Percentiles rank a stretch among this genome's conserved stretches.
These are phyloP conservation scores for Axilococcus clingmanii DNA, from an alignment of 139 green algal species.

Conservation along the genomic window DNA sequence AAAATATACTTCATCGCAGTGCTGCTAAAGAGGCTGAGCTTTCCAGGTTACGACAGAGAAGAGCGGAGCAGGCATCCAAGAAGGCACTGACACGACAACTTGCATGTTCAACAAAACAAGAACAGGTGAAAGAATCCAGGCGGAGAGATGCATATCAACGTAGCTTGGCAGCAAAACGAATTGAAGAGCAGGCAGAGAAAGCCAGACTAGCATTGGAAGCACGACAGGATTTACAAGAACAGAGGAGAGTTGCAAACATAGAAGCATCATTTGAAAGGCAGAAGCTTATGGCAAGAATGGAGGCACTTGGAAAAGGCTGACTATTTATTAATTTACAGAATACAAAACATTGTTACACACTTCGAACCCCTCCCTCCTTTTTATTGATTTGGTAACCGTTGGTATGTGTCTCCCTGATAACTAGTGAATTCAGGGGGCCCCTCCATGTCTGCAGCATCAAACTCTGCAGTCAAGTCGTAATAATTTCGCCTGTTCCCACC, in stretches of 20 bases:
- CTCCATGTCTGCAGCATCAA: too few relatives aligned
- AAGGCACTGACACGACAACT: slow-evolving; percentile 2
- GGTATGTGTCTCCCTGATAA: too few relatives aligned
- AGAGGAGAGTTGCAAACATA: neutral
- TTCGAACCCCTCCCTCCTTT: too few relatives aligned
- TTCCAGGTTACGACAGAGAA: neutral
- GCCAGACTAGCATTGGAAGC: neutral
- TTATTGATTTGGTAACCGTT: too few relatives aligned
- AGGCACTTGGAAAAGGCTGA: neutral
- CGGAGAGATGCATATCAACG: slow-evolving; percentile 2
- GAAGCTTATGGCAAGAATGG: neutral
- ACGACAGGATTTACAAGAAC: neutral
- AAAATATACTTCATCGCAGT: too few relatives aligned
- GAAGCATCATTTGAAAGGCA: slow-evolving; percentile 1
- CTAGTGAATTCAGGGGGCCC: too few relatives aligned
- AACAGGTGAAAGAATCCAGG: neutral
- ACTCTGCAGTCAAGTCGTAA: too few relatives aligned
- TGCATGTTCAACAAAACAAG: neutral
- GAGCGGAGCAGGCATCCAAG: neutral
- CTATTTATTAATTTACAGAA: neutral
- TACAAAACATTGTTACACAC: too few relatives aligned
- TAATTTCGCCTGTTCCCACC: too few relatives aligned
- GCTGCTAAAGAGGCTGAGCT: neutral
- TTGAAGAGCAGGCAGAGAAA: neutral
- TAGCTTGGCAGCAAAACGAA: neutral